Conservation (phyloP, 768 basidiomycete genomes). For the Suillus fuscotomentosus region DNA sequence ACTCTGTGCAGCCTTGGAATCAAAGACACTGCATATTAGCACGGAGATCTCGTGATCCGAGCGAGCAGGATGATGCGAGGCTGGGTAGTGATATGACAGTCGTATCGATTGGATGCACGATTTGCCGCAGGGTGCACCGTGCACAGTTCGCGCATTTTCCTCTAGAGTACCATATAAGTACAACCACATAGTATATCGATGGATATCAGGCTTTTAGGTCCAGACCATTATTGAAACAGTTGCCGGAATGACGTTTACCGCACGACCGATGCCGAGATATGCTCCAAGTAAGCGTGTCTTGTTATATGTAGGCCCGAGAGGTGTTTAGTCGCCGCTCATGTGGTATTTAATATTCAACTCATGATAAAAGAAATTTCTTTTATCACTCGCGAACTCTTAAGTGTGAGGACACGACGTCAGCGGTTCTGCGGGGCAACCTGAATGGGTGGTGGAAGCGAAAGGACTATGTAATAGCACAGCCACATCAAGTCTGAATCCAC, state of each 20-base stretch:
- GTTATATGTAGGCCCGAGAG: not conserved
- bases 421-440: not conserved
- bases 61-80: slow-evolving; percentile 4
- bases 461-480: not conserved
- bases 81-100: not conserved
- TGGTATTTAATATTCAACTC: not conserved
- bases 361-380: not conserved
- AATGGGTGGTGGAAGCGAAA: not conserved
- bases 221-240: not conserved
- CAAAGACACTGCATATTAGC: not conserved
- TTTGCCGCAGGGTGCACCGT: not conserved
- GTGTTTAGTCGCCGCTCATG: not conserved
- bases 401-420: not conserved
- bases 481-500: not conserved
- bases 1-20: not conserved
- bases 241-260: not conserved
- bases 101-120: not conserved
- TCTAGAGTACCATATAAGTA: too few relatives aligned
- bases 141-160: not conserved
- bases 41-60: slow-evolving; percentile 1
- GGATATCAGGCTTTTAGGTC: not conserved
- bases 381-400: too few relatives aligned
- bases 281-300: not conserved
- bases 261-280: not conserved
- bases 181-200: too few relatives aligned